phyloP scores from a whole-genome alignment of 495 filamentous ascomycete genomes.

The Bryoglossum gracile region DNA sequence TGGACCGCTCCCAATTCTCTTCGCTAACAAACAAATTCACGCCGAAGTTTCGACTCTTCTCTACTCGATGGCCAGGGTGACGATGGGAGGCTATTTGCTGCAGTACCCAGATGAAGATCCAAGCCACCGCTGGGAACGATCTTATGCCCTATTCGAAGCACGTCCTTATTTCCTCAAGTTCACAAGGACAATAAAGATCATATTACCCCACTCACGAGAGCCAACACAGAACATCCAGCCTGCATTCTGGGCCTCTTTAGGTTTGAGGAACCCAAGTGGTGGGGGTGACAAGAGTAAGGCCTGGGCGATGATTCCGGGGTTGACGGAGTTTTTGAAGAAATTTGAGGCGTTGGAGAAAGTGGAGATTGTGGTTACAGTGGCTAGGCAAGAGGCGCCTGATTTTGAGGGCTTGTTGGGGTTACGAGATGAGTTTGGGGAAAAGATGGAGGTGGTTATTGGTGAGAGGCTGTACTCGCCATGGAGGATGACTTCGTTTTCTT shows the following conservation, averaged over 20 bases:
- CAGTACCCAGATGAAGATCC: slow-evolving; percentile 13
- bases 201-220: too few species aligned
- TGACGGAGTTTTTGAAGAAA: slow-evolving; percentile 3
- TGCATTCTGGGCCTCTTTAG: neutral
- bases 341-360: neutral
- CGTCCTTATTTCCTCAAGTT: slow-evolving; percentile 3
- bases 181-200: slow-evolving; percentile 5
- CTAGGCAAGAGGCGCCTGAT: slow-evolving; percentile 2
- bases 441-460: neutral
- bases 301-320: slow-evolving; percentile 8
- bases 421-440: neutral
- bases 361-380: slow-evolving; percentile 3
- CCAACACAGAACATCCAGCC: neutral
- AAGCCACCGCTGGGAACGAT: slow-evolving; percentile 2
- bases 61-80: slow-evolving; percentile 7
- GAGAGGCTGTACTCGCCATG: neutral
- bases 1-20: slow-evolving; percentile 9
- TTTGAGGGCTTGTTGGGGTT: slow-evolving; percentile 10
- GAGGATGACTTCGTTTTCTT: too few species aligned
- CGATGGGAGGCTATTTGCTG: slow-evolving; percentile 11
- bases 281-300: neutral
- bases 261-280: neutral
- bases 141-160: slow-evolving; percentile 7
- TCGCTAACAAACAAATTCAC: slow-evolving; percentile 14
- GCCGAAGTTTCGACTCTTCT: slow-evolving; percentile 13